A percentile compares a stretch with the other conserved stretches of the same genome.
phyloP scores from a whole-genome alignment of 2,329 filamentous ascomycete genomes.

The Biscogniauxia mediterranea region DNA sequence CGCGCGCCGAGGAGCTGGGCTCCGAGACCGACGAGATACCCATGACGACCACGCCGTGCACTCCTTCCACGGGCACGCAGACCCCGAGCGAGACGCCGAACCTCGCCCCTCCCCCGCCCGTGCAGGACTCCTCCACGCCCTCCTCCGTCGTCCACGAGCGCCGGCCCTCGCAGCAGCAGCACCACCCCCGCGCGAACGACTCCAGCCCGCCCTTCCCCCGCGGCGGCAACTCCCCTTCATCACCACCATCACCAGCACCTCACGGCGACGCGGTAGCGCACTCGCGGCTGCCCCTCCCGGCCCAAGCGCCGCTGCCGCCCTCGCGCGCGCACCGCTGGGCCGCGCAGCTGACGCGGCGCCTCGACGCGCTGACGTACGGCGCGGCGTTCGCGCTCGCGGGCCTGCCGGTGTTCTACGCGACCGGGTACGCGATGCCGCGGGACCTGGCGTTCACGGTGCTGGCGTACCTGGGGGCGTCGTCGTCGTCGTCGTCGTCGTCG shows the following conservation, averaged over 20 bases:
- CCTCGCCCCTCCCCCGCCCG: not conserved
- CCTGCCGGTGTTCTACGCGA: conserved; percentile 52
- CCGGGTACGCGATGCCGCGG: conserved; percentile 50
- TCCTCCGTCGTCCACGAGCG: not conserved
- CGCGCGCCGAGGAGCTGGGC: conserved; percentile 51
- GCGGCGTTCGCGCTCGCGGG: conserved; percentile 49
- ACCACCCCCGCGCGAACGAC: conserved; percentile 10
- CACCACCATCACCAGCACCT: too few species aligned
- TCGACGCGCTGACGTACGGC: conserved; percentile 46
- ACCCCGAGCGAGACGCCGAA: not conserved
- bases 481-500: conserved; percentile 50
- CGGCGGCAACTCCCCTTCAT: conserved; percentile 17
- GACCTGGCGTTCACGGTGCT: conserved; percentile 49
- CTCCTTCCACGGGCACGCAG: not conserved
- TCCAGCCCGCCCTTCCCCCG: too few species aligned
- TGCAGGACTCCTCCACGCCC: not conserved
- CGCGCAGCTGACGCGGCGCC: conserved; percentile 40
- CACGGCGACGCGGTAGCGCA: not conserved
- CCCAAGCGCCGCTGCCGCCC: conserved; percentile 42
- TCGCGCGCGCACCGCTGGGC: conserved; percentile 52
- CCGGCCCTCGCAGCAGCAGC: too few species aligned
- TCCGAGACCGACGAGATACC: conserved; percentile 47
- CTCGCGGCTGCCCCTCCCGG: conserved; percentile 22
- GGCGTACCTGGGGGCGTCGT: conserved; percentile 49
- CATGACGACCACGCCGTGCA: conserved; percentile 30